Evolutionary conservation across 2,329 filamentous ascomycete genomes (phyloP).

Genomic region (Ophiostoma sp.): DNA sequence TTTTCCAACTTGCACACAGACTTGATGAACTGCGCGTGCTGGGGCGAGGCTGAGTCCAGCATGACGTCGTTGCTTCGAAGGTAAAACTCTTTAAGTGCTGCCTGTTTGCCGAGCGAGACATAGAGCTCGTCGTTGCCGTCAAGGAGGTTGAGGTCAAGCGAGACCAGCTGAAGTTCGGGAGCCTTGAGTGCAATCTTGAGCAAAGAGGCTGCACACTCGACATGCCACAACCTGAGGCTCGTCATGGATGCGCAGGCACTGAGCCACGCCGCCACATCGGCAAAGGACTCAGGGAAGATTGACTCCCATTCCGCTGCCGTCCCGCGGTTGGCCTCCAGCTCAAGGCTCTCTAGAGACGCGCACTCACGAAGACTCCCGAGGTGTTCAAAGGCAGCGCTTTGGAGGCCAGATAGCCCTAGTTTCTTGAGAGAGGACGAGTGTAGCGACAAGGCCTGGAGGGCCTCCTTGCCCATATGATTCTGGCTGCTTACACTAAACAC

Average conservation of each 20-base stretch:
- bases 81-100: conserved; percentile 41
- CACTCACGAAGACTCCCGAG: conserved; percentile 39
- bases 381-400: conserved; percentile 33
- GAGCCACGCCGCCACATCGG: conserved; percentile 38
- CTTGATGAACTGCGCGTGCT: conserved; percentile 34
- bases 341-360: conserved; percentile 38
- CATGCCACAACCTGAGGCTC: conserved; percentile 50
- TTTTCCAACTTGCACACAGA: conserved; percentile 53
- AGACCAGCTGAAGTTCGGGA: conserved; percentile 47
- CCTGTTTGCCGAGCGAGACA: conserved; percentile 51
- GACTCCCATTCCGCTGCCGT: conserved; percentile 30
- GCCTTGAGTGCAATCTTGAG: conserved; percentile 47
- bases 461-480: conserved; percentile 54
- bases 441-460: conserved; percentile 55
- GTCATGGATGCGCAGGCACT: conserved; percentile 47
- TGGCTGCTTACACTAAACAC: conserved; percentile 60
- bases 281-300: conserved; percentile 32
- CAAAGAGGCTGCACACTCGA: conserved; percentile 55
- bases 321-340: conserved; percentile 36
- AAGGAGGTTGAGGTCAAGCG: conserved; percentile 50
- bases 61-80: conserved; percentile 31
- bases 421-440: conserved; percentile 41
- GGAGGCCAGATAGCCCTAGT: conserved; percentile 38
- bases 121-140: conserved; percentile 55
- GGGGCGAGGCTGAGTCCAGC: conserved; percentile 37